These are phyloP conservation scores for Cardiospermum halicacabum DNA, from an alignment of 345 rosid genomes.

Conservation along the genomic window DNA sequence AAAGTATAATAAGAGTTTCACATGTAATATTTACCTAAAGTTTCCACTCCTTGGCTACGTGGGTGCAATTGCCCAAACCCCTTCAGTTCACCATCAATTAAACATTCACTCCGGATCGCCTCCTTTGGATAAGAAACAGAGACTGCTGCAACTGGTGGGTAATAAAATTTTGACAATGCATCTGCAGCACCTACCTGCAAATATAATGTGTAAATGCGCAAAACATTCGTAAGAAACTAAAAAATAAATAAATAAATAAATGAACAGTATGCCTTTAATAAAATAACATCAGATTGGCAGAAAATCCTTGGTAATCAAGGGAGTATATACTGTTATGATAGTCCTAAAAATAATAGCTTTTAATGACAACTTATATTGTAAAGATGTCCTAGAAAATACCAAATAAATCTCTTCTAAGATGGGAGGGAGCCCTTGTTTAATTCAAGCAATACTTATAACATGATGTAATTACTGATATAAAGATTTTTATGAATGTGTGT, in stretches of 20 bases:
- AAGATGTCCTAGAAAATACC: neutral
- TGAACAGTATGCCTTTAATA: neutral
- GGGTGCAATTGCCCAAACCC: constrained; percentile 99
- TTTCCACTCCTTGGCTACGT: constrained; percentile 96
- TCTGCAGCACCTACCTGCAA: constrained; percentile 69
- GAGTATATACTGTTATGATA: neutral
- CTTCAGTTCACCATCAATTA: constrained; percentile 83
- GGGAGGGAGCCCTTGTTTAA: neutral
- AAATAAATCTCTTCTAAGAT: neutral
- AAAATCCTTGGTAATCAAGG: neutral
- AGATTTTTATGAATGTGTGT: neutral
- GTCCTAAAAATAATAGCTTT: neutral
- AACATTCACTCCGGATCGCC: constrained; percentile 68
- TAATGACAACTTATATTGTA: neutral
- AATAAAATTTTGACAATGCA: constrained; percentile 72
- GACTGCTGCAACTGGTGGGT: constrained; percentile 97
- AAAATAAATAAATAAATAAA: neutral
- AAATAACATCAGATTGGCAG: neutral
- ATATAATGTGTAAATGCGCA: constrained; percentile 3
- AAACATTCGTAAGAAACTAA: neutral
- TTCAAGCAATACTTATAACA: neutral
- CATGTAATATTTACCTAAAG: constrained; percentile 53
- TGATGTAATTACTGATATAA: neutral
- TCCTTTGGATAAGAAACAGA: constrained; percentile 85
- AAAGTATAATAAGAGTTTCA: neutral